Evolutionary conservation across 768 basidiomycete species (phyloP).

Genomic region (Amyloporia xantha): DNA sequence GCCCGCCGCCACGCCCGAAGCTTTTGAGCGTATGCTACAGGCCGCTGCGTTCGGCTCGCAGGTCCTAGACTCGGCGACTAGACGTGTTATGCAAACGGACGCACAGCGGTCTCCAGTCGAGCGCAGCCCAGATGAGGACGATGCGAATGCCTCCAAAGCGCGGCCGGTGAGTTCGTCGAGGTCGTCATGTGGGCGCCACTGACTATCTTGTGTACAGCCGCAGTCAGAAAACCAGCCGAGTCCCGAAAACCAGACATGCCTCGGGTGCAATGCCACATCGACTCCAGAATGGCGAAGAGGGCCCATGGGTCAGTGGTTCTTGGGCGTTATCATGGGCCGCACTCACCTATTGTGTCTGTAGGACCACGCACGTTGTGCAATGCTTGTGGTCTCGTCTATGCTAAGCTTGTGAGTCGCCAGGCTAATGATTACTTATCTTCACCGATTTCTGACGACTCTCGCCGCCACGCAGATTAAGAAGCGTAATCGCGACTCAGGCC

Average conservation of each 20-base stretch:
- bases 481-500: conserved; percentile 21
- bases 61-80: conserved; percentile 35
- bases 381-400: conserved; percentile 82
- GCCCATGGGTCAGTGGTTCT: conserved; percentile 56
- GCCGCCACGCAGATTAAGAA: conserved; percentile 21
- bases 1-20: conserved; percentile 23
- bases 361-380: conserved; percentile 82
- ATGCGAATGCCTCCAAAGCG: conserved; percentile 16
- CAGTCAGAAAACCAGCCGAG: conserved; percentile 11
- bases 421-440: neutral
- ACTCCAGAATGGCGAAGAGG: conserved; percentile 87
- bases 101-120: conserved; percentile 16
- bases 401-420: conserved; percentile 60
- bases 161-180: conserved; percentile 24
- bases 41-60: conserved; percentile 35
- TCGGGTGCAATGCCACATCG: conserved; percentile 77
- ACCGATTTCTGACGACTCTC: neutral
- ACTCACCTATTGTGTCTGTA: conserved; percentile 21
- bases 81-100: conserved; percentile 12
- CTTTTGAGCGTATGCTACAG: conserved; percentile 38
- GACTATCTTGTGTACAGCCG: neutral
- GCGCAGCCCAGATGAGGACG: conserved; percentile 18
- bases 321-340: neutral
- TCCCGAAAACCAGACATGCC: conserved; percentile 65
- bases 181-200: too few relatives aligned